Evolutionary conservation across 176 grass and related monocot species (phyloP).

Genomic region (Bothriochloa decipiens): DNA sequence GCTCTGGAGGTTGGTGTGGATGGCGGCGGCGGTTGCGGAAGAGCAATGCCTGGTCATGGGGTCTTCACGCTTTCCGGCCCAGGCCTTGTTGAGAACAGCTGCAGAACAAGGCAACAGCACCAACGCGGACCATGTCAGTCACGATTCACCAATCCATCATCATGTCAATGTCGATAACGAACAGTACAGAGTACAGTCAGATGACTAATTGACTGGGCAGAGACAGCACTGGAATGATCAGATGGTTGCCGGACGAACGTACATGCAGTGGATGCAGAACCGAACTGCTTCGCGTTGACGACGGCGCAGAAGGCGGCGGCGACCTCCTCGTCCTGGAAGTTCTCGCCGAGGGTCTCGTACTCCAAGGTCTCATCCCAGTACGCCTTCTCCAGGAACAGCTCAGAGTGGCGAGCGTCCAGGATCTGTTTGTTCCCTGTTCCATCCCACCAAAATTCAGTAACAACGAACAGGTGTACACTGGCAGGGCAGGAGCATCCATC

Average conservation of each 20-base stretch:
- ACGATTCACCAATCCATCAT: neutral
- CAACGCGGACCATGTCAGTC: neutral
- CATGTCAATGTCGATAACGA: neutral
- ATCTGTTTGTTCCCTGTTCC: slow-evolving; percentile 86
- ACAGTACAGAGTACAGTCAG: neutral
- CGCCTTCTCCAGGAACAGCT: slow-evolving; percentile 75
- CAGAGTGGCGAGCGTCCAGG: slow-evolving; percentile 73
- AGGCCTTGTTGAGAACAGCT: slow-evolving; percentile 56
- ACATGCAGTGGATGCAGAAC: slow-evolving; percentile 44
- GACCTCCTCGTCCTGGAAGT: slow-evolving; percentile 49
- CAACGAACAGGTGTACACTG: neutral
- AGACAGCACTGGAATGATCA: neutral
- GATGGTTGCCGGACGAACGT: slow-evolving; percentile 5
- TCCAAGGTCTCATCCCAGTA: slow-evolving; percentile 67
- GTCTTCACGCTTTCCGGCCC: slow-evolving; percentile 50
- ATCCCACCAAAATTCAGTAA: slow-evolving; percentile 34
- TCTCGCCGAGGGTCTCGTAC: slow-evolving; percentile 69
- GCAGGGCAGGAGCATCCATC: neutral
- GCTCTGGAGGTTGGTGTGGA: slow-evolving; percentile 74
- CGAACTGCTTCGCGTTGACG: slow-evolving; percentile 53
- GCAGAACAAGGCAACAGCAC: neutral
- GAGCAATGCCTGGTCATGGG: slow-evolving; percentile 52
- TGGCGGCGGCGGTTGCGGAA: slow-evolving; percentile 51
- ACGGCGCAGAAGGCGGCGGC: slow-evolving; percentile 58
- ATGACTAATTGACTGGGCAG: neutral